Evolutionary conservation across 1,284 basidiomycete species (phyloP), one percentile per base, ranked within the genome.

Genomic region (Melampsora larici-populina): DNA sequence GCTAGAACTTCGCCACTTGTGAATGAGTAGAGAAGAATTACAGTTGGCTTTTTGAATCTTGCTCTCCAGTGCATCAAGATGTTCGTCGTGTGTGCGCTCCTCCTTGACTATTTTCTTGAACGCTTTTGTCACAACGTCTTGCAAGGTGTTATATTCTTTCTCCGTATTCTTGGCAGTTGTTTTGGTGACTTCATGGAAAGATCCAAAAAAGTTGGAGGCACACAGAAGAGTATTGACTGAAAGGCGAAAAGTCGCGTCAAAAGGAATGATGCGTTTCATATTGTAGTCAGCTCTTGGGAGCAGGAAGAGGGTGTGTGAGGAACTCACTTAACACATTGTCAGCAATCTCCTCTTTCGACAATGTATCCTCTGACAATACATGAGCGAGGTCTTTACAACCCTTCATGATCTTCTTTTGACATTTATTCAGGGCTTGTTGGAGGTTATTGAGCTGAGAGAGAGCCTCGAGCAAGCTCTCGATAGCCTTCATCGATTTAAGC

Each of bases 21-120:
- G 15, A 11, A 46, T 46, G 43, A 46, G 13, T 46, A 46, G 55
- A 26, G 55, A 40, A 11, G 15, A 40, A n/a, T 65, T 65, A 65
- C 63, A 40, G 36, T 40, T 65, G 29, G 63, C 63, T 65, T 65
- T 65, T 33, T 40, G 63, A 18, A 33, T 65, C 31, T 65, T 65
- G 13, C 36, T 40, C 31, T 65, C 63, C 7, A 65, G 36, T 36
- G 63, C 36, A 9, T 65, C 63, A 65, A 65, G 29, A n/a, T n/a
- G 21, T 33, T 65, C 63, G 36, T 65, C 63, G 31, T 65, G 63
- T n/a, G 31, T 5, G 11, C 36, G 63, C 63, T 65, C 63, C 31
- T 65, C 63, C 31, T 65, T 65, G n/a, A 40, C 21, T 11, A 65
- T 65, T 40, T 18, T 31, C 21, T 65, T 40, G 36, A 65, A 65